Evolutionary conservation across 148 eudicot species (phyloP).

Genomic region (Mesembryanthemum crystallinum): DNA sequence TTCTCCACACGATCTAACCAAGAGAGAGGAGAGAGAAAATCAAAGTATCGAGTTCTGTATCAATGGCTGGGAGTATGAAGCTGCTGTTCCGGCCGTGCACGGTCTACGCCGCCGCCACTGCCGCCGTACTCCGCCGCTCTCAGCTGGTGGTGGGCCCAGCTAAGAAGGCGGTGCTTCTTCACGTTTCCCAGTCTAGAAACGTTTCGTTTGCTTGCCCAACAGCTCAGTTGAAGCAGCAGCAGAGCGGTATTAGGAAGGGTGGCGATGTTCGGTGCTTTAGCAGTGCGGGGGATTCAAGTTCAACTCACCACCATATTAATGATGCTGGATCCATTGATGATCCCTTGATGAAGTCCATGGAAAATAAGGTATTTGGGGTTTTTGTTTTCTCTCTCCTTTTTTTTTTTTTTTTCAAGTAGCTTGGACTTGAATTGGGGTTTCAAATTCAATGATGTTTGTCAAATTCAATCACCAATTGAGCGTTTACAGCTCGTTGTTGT

Average conservation of each 20-base stretch:
- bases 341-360: slow-evolving; percentile 64
- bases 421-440: slow-evolving; percentile 4
- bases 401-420: neutral
- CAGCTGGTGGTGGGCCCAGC: slow-evolving; percentile 2
- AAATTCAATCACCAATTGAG: no score
- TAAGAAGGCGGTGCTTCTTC: neutral
- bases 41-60: no score
- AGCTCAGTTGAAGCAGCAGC: neutral
- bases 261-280: slow-evolving; percentile 27
- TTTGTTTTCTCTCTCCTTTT: neutral
- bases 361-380: slow-evolving; percentile 56
- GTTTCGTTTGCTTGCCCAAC: neutral
- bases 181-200: slow-evolving; percentile 10
- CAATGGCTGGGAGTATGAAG: slow-evolving; percentile 21
- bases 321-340: slow-evolving; percentile 53
- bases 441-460: no score
- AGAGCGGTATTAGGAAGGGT: neutral
- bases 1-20: neutral
- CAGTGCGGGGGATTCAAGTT: slow-evolving; percentile 38
- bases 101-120: slow-evolving; percentile 3
- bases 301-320: slow-evolving; percentile 32
- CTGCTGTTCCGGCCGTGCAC: slow-evolving; percentile 25
- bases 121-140: slow-evolving; percentile 1
- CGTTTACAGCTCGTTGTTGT: no score
- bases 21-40: neutral